Base-by-base conservation (phyloP, 352 stramenopile genomes). In the Pythium brachiatum region DNA sequence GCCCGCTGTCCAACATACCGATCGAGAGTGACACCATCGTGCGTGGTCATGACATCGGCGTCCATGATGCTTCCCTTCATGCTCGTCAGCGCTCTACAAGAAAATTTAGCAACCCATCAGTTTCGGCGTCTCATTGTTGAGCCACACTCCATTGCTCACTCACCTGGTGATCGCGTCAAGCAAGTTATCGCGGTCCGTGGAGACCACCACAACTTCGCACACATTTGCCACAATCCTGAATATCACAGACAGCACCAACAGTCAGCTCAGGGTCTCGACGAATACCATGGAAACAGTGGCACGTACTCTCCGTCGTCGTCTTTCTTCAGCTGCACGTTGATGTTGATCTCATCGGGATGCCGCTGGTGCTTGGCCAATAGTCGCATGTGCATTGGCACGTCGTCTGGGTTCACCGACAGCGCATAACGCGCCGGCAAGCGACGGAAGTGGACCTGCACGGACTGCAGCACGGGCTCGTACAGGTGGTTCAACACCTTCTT, bases 1-100 rank as follows among this genome's bases (percentile, higher is more conserved):
- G 31, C 41, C 34, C 25, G 41, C n/a, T 2, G 32, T 21, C 1
- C 15, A 50, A 59, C 66, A 18, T 29, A 83, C 70, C 76, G 59
- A 60, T 95, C 86, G 13, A 95, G 67, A 23, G 86, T 79, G 15
- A 90, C 84, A 43, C 83, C 78, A 36, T 94, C 86, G 32, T 79
- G 74, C 0, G 86, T 94, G 3, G 86, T 94, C 86, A 94, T 94
- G 25, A 94, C 86, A 57, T 94, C 83, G 1, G 86, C 86, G 53
- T 95, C 86, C 60, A 92, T 62, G 66, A 95, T 95, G 39, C 86
- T 93, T 23, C 86, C 86, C 66, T 93, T 94, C 78, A 94, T 89
- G 27, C 73, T 81, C 18, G 86, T 93, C 26, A 94, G 68, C 0
- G 73, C 86, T 9, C 84, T 86, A 29, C 21, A 57, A 48, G 2